A percentile compares a stretch with the other conserved stretches of the same genome.
phyloP scores from a whole-genome alignment of 192 early-diverging fungal species.

The Backusella sp. region DNA sequence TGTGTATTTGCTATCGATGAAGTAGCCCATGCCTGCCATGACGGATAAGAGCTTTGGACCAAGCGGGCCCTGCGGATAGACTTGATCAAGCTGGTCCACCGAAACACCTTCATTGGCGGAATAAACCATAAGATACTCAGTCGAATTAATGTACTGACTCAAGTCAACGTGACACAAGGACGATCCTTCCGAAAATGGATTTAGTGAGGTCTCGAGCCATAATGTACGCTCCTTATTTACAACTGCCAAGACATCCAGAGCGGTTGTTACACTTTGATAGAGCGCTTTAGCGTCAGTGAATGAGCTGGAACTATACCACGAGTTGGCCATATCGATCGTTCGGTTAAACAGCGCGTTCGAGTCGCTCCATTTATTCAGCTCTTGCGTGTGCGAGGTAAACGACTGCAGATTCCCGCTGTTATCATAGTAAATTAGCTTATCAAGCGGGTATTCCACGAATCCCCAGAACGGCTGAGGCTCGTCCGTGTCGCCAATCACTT shows the following conservation, averaged over 20 bases:
- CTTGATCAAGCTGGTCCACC: conserved; percentile 1
- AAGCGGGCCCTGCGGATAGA: conserved; percentile 29
- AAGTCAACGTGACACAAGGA: conserved; percentile 44
- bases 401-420: not conserved
- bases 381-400: conserved; percentile 1
- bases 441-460: conserved; percentile 36
- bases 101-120: conserved; percentile 33
- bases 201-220: conserved; percentile 37
- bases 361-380: conserved; percentile 19
- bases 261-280: conserved; percentile 17
- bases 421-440: conserved; percentile 9
- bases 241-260: conserved; percentile 1
- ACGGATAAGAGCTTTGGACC: conserved; percentile 33
- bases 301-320: conserved; percentile 11
- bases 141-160: conserved; percentile 22
- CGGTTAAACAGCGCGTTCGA: conserved; percentile 22
- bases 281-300: not conserved
- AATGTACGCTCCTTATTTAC: not conserved
- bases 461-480: conserved; percentile 31
- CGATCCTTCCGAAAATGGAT: conserved; percentile 37
- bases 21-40: conserved; percentile 35
- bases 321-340: conserved; percentile 25
- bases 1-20: not conserved
- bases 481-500: not conserved
- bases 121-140: conserved; percentile 46